Conservation (phyloP, 139 green algal genomes). For the Micromonas commoda region DNA sequence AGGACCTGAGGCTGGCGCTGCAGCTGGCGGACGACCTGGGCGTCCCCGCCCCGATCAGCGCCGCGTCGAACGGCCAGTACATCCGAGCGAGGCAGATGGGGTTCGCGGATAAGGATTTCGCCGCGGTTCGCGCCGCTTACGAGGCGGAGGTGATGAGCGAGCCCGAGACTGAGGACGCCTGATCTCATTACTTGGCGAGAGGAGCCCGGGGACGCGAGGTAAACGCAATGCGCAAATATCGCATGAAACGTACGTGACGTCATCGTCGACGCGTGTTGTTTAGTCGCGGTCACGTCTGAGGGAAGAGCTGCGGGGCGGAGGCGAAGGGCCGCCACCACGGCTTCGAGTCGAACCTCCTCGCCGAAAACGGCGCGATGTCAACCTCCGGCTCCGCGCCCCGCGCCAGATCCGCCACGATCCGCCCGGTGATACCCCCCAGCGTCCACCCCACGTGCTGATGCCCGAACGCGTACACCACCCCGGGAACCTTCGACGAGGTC, state of each 20-base stretch:
- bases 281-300: no score
- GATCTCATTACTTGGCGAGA: no score
- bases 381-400: neutral
- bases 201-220: no score
- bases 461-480: slow-evolving; percentile 30
- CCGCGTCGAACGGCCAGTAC: slow-evolving; percentile 29
- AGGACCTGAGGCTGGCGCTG: slow-evolving; percentile 28
- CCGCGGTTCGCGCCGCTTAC: slow-evolving; percentile 21
- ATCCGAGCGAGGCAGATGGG: slow-evolving; percentile 19
- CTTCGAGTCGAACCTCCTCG: neutral
- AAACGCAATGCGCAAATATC: no score
- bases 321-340: neutral
- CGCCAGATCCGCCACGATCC: slow-evolving; percentile 22
- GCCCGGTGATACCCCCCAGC: slow-evolving; percentile 25
- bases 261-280: no score
- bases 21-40: slow-evolving; percentile 24
- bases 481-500: no score
- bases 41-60: slow-evolving; percentile 21
- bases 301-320: no score
- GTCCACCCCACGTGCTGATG: slow-evolving; percentile 33
- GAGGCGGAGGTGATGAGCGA: neutral
- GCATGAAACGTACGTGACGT: no score
- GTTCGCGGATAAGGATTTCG: slow-evolving; percentile 29
- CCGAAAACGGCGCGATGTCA: neutral
- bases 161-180: neutral